phyloP scores from a whole-genome alignment of 164 flowering plant genomes.

The Dillenia turbinata region DNA sequence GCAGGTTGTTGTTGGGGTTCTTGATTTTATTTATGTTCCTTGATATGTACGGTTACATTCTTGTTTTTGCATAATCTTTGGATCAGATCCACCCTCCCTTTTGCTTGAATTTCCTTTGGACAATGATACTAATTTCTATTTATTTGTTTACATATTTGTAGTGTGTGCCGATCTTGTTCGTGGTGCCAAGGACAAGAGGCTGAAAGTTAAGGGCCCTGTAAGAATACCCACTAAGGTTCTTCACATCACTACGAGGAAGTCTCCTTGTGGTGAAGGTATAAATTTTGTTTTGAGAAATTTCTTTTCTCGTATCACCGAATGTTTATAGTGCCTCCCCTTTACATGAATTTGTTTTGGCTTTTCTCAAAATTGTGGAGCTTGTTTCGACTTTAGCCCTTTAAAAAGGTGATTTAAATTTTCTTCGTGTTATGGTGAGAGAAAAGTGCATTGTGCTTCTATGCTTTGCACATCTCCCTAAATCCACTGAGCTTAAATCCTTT shows the following conservation, averaged over 20 bases:
- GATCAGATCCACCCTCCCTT: not conserved
- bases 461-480: too few species aligned
- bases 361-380: too few species aligned
- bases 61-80: not conserved
- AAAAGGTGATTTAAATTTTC: not conserved
- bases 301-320: not conserved
- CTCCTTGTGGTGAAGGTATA: constrained; percentile 98
- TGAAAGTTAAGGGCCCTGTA: constrained; percentile 92
- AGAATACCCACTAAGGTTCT: constrained; percentile 95
- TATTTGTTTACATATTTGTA: constrained; percentile 8
- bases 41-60: not conserved
- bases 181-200: constrained; percentile 87
- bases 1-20: too few species aligned
- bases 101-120: not conserved
- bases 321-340: not conserved
- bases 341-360: not conserved
- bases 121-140: not conserved
- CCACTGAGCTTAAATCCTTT: too few species aligned
- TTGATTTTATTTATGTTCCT: not conserved
- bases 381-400: too few species aligned
- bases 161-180: constrained; percentile 82
- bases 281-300: not conserved
- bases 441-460: too few species aligned
- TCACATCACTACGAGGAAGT: constrained; percentile 82
- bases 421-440: too few species aligned